Evolutionary conservation across 495 filamentous ascomycete species (phyloP).

Genomic region (Hypoxylon lienhwacheense): DNA sequence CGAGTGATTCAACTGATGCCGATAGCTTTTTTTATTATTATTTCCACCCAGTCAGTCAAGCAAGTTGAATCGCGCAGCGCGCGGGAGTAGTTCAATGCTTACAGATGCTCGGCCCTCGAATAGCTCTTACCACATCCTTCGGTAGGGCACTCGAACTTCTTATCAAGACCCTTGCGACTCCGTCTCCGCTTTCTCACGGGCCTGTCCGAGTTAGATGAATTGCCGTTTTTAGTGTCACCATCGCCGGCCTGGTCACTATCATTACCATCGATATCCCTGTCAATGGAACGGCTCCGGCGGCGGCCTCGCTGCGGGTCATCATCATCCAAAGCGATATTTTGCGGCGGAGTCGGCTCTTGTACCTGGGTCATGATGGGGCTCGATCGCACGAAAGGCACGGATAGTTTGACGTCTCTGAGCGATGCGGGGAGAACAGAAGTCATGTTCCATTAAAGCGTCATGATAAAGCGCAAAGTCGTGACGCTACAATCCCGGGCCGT

Average conservation of each 20-base stretch:
- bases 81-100: conserved; percentile 30
- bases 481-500: conserved; percentile 21
- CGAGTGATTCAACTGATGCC: conserved; percentile 94
- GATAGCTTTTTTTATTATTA: conserved; percentile 57
- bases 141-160: conserved; percentile 90
- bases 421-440: conserved; percentile 51
- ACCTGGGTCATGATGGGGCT: conserved; percentile 47
- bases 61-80: background rate
- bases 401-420: conserved; percentile 44
- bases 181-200: conserved; percentile 71
- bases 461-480: conserved; percentile 28
- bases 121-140: conserved; percentile 94
- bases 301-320: conserved; percentile 50
- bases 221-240: conserved; percentile 44
- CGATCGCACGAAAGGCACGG: conserved; percentile 40
- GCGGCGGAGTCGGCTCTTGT: conserved; percentile 47
- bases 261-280: conserved; percentile 49
- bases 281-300: conserved; percentile 49
- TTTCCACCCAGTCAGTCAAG: conserved; percentile 31
- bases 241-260: conserved; percentile 41
- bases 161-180: conserved; percentile 86
- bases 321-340: conserved; percentile 48
- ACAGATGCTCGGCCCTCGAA: conserved; percentile 94
- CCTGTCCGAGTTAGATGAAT: conserved; percentile 59
- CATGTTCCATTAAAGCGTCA: conserved; percentile 45